Evolutionary conservation across 306 rosid species (phyloP), one percentile per base, ranked within the genome.

Genomic region (Comarum palustre): DNA sequence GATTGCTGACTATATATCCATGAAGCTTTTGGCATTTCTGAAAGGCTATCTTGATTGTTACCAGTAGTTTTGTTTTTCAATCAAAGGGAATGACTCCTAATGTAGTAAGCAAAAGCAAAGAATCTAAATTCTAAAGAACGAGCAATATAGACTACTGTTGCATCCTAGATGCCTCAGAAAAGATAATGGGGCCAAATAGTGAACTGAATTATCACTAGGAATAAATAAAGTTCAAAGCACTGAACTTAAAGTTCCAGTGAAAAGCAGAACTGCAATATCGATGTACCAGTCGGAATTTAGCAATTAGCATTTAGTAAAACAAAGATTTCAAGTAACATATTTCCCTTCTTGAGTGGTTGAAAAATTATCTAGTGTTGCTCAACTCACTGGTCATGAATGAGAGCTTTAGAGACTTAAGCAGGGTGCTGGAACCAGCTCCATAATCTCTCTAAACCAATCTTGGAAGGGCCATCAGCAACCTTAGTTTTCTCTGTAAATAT

Each of bases 181-280:
- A 76, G 46, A 20, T 66, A 6, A 27, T 66, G 47, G 47, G 58
- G 8, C 24, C 54, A 8, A 59, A 75, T 12, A 5, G 74, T 34
- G 64, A 24, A 38, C 75, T 71, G 64, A 10, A 71, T 39, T 32
- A 25, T 41, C 17, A 24, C 25, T 22, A 1, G 70, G 58, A 51
- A 51, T 51, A 51, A 51, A 51, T n/a, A 51, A 51, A 51, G 24
- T 45, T 59, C 4, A 59, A 25, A 59, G 65, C n/a, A 13, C n/a
- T 59, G 10, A 8, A 51, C 58, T 51, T 8, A 0, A 51, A 51
- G 25, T n/a, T 51, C 4, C 27, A n/a, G 58, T 7, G 27, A 29
- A 59, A 27, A 27, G 31, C n/a, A 13, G 62, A 55, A 27, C 11
- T 29, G 12, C 36, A 14, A 14, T 14, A 13, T 27, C 39, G 27